Evolutionary conservation across 257 asterid genomes (phyloP).

Genomic region (Solanum dulcamara): DNA sequence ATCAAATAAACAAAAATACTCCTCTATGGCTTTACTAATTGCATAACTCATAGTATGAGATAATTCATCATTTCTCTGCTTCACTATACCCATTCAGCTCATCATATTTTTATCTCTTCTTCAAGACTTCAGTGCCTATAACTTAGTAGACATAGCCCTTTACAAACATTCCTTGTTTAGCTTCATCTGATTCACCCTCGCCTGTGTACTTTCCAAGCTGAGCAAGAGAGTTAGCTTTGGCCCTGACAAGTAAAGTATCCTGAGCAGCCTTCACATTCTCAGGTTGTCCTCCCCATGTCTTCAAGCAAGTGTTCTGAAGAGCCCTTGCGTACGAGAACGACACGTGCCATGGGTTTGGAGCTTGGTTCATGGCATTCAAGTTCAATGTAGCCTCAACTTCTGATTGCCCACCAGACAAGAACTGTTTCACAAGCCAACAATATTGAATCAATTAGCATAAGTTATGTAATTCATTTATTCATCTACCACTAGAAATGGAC

Average conservation of each 20-base stretch:
- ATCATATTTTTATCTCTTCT: not conserved
- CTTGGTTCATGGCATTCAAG: constrained; percentile 77
- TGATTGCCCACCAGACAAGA: constrained; percentile 78
- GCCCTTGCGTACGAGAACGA: constrained; percentile 75
- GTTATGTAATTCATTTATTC: not conserved
- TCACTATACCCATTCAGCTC: constrained; percentile 4
- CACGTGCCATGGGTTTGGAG: constrained; percentile 77
- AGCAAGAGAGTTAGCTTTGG: constrained; percentile 67
- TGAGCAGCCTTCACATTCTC: constrained; percentile 68
- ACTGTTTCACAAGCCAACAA: constrained; percentile 18
- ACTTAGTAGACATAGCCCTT: constrained; percentile 59
- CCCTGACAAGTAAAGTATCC: constrained; percentile 44
- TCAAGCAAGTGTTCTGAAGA: constrained; percentile 68
- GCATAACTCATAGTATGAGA: not conserved
- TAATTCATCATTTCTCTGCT: not conserved
- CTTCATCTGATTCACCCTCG: constrained; percentile 73
- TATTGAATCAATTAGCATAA: not conserved
- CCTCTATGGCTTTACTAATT: constrained; percentile 2
- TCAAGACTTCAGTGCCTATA: not conserved
- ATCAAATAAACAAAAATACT: constrained; percentile 14
- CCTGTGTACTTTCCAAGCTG: constrained; percentile 72
- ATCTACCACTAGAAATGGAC: not conserved
- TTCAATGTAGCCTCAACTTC: constrained; percentile 74
- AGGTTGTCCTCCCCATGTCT: constrained; percentile 65
- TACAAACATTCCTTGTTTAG: constrained; percentile 65